Conservation (phyloP, 805 yeast species). For the Suhomyces faveliae region DNA sequence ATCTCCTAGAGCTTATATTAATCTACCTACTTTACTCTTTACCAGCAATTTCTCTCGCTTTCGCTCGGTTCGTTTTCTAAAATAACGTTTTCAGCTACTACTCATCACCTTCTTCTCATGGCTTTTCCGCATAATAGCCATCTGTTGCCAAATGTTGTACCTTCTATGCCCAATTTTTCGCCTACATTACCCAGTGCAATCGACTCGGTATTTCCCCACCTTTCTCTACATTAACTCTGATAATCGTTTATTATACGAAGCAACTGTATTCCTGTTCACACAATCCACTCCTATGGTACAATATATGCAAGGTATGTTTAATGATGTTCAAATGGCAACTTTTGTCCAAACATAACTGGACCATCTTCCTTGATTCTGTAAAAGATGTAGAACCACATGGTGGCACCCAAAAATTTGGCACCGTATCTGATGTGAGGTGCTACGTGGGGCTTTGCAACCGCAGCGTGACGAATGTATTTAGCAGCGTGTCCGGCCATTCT, state of each 20-base stretch:
- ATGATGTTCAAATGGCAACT: conserved; percentile 40
- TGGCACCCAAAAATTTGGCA: conserved; percentile 71
- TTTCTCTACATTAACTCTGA: not conserved
- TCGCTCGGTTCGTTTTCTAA: no score
- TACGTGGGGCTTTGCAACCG: conserved; percentile 64
- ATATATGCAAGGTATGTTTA: conserved; percentile 10
- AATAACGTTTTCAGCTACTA: no score
- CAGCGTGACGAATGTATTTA: conserved; percentile 53
- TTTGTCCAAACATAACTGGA: conserved; percentile 53
- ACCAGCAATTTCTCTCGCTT: no score
- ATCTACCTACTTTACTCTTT: no score
- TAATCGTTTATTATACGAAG: not conserved
- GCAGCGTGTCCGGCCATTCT: conserved; percentile 44
- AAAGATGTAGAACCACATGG: conserved; percentile 87
- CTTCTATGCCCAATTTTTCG: no score
- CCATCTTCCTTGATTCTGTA: conserved; percentile 77
- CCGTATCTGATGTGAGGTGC: conserved; percentile 56
- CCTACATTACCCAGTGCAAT: not conserved
- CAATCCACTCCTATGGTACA: not conserved
- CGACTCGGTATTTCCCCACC: no score
- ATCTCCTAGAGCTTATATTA: no score
- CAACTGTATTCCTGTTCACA: not conserved
- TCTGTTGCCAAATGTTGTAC: no score
- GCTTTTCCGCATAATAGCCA: no score
- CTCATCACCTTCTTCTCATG: no score